A percentile compares a stretch with the other conserved stretches of the same genome.
Evolutionary conservation across 352 stramenopile species (phyloP).

Genomic region (Phytophthora pisi): DNA sequence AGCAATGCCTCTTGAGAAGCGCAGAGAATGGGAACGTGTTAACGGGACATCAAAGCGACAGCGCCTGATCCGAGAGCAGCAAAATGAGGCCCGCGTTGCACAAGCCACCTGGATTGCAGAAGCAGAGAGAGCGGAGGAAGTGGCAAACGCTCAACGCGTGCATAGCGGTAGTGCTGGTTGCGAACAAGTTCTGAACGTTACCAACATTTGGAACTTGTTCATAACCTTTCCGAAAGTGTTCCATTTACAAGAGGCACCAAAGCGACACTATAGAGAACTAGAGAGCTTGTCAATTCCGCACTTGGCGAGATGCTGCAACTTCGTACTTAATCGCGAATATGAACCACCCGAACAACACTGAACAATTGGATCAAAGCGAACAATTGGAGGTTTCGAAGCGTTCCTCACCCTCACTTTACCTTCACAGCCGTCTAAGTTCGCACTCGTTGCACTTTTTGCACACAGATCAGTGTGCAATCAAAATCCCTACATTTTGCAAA

Average conservation of each 20-base stretch:
- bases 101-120: background rate
- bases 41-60: background rate
- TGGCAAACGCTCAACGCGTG: background rate
- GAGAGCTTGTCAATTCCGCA: background rate
- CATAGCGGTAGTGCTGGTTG: background rate
- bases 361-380: background rate
- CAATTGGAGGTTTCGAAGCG: too few species aligned
- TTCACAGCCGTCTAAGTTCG: too few species aligned
- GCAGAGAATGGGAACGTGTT: background rate
- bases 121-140: background rate
- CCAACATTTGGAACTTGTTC: too few species aligned
- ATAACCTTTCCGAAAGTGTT: too few species aligned
- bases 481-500: too few species aligned
- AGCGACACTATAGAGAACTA: too few species aligned
- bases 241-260: too few species aligned
- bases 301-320: background rate
- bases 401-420: too few species aligned
- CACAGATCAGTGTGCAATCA: too few species aligned
- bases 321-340: background rate
- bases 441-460: too few species aligned
- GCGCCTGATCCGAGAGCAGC: background rate
- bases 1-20: background rate
- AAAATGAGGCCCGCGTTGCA: background rate
- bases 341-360: background rate
- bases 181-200: too few species aligned